Evolutionary conservation across 495 filamentous ascomycete species (phyloP).

Genomic region (Talaromyces stipitatus): DNA sequence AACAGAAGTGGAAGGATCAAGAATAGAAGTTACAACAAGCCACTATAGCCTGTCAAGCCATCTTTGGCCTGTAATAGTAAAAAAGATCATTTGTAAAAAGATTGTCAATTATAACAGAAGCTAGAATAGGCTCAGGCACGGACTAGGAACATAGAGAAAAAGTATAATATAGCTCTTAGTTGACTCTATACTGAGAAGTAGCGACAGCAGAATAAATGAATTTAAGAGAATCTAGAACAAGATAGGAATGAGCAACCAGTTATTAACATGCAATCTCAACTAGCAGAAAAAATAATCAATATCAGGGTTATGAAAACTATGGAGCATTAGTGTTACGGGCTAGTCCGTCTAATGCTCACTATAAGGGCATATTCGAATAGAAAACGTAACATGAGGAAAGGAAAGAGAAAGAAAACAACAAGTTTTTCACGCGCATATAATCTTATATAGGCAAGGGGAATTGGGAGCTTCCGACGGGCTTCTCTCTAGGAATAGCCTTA

Average conservation of each 20-base stretch:
- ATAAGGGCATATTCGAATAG: too few species aligned
- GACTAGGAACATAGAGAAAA: conserved; percentile 16
- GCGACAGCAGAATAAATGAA: conserved; percentile 12
- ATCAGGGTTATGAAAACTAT: conserved; percentile 14
- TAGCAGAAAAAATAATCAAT: conserved; percentile 20
- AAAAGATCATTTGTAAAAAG: neutral
- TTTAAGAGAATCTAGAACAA: conserved; percentile 17
- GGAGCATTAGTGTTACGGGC: too few species aligned
- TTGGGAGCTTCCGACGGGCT: too few species aligned
- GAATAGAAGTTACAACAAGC: conserved; percentile 1
- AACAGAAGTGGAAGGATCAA: conserved; percentile 1
- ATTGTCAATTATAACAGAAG: neutral
- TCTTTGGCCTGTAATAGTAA: conserved; percentile 5
- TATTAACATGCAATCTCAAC: conserved; percentile 21
- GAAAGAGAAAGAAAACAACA: too few species aligned
- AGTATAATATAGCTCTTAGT: conserved; percentile 11
- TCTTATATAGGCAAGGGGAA: too few species aligned
- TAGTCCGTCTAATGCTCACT: too few species aligned
- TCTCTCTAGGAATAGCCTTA: too few species aligned
- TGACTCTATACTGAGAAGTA: conserved; percentile 17
- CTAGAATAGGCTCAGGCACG: conserved; percentile 1
- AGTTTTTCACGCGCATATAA: too few species aligned
- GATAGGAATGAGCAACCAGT: conserved; percentile 27
- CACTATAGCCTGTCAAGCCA: neutral
- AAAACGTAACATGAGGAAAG: too few species aligned